These are phyloP conservation scores for Plasmodium cynomolgi DNA, from an alignment of 169 alveolate species.

Conservation along the genomic window DNA sequence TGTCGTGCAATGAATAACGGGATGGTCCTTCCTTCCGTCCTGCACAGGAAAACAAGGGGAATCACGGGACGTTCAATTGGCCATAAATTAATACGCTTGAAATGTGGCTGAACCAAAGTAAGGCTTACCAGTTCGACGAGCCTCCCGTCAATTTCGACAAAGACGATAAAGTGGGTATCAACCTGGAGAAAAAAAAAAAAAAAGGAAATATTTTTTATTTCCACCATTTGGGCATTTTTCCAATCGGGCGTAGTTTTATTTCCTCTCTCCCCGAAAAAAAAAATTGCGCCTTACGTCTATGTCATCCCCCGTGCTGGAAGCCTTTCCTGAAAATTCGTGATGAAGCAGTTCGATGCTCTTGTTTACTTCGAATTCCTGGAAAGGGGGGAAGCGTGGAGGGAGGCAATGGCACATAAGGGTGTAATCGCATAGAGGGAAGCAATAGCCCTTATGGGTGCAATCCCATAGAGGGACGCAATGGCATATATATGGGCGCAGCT, in stretches of 20 bases:
- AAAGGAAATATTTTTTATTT: neutral
- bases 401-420: neutral
- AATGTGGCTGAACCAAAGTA: neutral
- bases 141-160: conserved; percentile 20
- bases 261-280: neutral
- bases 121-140: conserved; percentile 37
- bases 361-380: conserved; percentile 50
- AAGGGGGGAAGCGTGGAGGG: neutral
- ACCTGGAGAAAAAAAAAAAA: conserved; percentile 3
- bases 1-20: conserved; percentile 32
- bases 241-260: neutral
- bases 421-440: no score
- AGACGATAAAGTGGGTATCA: conserved; percentile 65
- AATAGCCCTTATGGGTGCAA: no score
- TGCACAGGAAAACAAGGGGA: neutral
- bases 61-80: neutral
- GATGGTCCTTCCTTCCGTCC: conserved; percentile 56
- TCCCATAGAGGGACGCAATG: no score
- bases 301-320: neutral
- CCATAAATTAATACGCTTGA: neutral
- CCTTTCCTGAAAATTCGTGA: conserved; percentile 39
- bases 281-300: conserved; percentile 6
- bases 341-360: conserved; percentile 23
- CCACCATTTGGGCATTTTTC: neutral
- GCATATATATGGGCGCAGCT: no score